Percentiles rank a stretch among this genome's conserved stretches.
These are phyloP conservation scores for Shiraia sp. DNA, from an alignment of 2,329 filamentous ascomycete species.

Conservation along the genomic window DNA sequence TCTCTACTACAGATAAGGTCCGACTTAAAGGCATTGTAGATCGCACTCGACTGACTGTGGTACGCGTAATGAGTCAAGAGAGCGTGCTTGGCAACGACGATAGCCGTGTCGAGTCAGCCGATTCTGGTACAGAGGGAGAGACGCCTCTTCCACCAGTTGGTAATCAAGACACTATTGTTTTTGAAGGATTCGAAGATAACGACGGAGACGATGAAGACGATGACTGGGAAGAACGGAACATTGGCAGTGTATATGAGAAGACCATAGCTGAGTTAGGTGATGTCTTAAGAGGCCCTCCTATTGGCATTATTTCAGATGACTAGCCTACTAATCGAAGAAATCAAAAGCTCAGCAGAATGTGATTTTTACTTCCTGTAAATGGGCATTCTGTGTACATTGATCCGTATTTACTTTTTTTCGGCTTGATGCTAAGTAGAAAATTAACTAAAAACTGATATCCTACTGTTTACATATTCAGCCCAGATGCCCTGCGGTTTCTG, in stretches of 20 bases:
- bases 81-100: conserved; percentile 46
- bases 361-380: too few relatives aligned
- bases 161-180: conserved; percentile 28
- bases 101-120: conserved; percentile 18
- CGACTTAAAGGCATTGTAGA: conserved; percentile 81
- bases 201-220: conserved; percentile 49
- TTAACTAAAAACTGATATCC: too few relatives aligned
- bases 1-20: conserved; percentile 87
- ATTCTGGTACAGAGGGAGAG: conserved; percentile 41
- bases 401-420: too few relatives aligned
- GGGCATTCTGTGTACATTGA: too few relatives aligned
- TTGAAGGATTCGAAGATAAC: conserved; percentile 48
- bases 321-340: conserved; percentile 17
- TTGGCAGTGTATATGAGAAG: conserved; percentile 74
- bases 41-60: conserved; percentile 70
- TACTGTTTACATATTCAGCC: too few relatives aligned
- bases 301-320: conserved; percentile 53
- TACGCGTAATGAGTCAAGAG: conserved; percentile 67
- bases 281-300: conserved; percentile 58
- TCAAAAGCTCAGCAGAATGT: too few relatives aligned
- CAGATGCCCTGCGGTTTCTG: too few relatives aligned
- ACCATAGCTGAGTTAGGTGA: conserved; percentile 77
- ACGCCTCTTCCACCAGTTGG: conserved; percentile 25
- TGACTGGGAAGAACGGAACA: conserved; percentile 29
- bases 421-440: too few relatives aligned